Percentiles rank a stretch among this genome's conserved stretches.
Conservation (phyloP, 2,329 filamentous ascomycete genomes). For the Epichloe typhina region DNA sequence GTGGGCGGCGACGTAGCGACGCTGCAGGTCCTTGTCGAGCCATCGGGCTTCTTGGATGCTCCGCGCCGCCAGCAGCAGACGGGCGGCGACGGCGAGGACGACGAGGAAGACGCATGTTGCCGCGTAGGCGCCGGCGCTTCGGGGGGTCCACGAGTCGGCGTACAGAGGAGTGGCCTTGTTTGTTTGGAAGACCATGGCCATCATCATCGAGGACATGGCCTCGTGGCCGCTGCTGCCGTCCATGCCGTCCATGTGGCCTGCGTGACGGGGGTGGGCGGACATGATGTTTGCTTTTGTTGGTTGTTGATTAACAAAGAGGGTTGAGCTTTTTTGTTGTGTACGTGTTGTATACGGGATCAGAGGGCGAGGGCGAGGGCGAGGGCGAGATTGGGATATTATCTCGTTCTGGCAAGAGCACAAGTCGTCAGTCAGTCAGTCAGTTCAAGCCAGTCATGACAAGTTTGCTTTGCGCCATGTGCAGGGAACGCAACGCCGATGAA, state of each 20-base stretch:
- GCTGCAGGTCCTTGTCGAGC: constrained; percentile 56
- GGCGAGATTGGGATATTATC: no score
- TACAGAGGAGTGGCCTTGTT: constrained; percentile 36
- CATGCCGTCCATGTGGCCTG: constrained; percentile 10
- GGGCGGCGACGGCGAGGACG: constrained; percentile 55
- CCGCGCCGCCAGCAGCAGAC: constrained; percentile 60
- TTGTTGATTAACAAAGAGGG: neutral
- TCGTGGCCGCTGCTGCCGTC: constrained; percentile 4
- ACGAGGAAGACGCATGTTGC: constrained; percentile 89
- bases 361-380: no score
- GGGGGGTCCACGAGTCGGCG: constrained; percentile 65
- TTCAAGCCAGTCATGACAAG: no score
- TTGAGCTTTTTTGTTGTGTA: no score
- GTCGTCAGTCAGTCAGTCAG: no score
- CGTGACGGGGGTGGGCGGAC: constrained; percentile 12
- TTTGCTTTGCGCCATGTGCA: no score
- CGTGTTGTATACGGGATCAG: no score
- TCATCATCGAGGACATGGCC: constrained; percentile 10
- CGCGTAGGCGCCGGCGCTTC: constrained; percentile 56
- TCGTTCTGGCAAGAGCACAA: no score
- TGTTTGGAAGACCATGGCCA: constrained; percentile 49
- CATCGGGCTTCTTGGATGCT: constrained; percentile 49
- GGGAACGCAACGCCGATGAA: no score
- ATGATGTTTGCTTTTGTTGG: constrained; percentile 3
- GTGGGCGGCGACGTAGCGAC: constrained; percentile 64